Base-by-base conservation (phyloP, 352 stramenopile genomes). In the Pythium plurisporium region DNA sequence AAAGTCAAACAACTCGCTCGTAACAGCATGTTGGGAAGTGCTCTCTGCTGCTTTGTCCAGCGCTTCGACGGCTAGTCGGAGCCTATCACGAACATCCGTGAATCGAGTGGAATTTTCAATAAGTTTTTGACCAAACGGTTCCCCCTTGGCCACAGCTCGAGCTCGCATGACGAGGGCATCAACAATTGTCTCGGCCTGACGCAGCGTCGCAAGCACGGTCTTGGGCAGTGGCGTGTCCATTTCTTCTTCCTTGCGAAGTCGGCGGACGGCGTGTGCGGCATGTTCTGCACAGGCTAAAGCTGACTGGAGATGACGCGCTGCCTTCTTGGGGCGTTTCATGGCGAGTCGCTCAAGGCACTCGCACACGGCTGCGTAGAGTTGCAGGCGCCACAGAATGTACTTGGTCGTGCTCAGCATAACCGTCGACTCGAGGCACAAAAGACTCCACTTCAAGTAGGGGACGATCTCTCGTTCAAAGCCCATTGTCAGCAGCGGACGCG, bases 171-270 rank as follows among this genome's bases (percentile, higher is more conserved):
- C 40, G 3, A 89, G 58, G 57, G 83, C 73, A 8, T 38, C 44
- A 0, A 60, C 57, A 10, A 69, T 74, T 3, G 50, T 69, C 27
- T 91, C 75, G 26, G 77, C 76, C 26, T 76, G 59, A 17, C 36
- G 33, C 9, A 94, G 47, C 23, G 67, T 60, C 4, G 37, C 44
- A 9, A 72, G 48, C 5, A 87, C 71, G 1, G 70, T 47, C 10
- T 64, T 56, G 1, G 83, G 74, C 8, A 94, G 26, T 6, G 81
- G 83, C 25, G 82, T 34, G 36, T 94, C 81, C 10, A 90, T 65
- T 47, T 90, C 83, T 69, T 91, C 83, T 65, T 91, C 83, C 27
- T 86, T 87, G 15, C 74, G 68, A 3, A 94, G 49, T 7, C 69
- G 67, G 15, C 72, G 49, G 8, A 90, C 81, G 4, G 43, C 29